A percentile compares a stretch with the other conserved stretches of the same genome.
phyloP scores from a whole-genome alignment of 768 basidiomycete species.

The Hirschioporus abietinus region DNA sequence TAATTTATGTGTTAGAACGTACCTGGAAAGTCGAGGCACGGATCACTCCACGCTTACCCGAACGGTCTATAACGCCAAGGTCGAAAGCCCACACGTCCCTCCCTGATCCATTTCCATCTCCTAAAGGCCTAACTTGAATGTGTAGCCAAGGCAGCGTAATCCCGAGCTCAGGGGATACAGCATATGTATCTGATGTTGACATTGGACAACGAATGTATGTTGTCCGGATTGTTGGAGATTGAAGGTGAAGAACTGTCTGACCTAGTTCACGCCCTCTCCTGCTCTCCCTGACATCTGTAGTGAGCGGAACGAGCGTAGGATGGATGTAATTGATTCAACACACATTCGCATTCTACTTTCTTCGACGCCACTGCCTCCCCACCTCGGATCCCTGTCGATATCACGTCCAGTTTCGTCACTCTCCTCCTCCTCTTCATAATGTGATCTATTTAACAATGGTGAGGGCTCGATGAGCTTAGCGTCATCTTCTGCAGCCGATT shows the following conservation, averaged over 20 bases:
- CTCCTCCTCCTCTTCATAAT: background rate
- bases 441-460: background rate
- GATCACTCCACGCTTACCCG: conserved; percentile 51
- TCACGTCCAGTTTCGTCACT: background rate
- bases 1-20: conserved; percentile 7
- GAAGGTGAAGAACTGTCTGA: conserved; percentile 74
- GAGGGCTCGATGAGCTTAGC: conserved; percentile 15
- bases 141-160: conserved; percentile 72
- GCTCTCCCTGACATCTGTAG: background rate
- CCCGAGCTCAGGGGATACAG: conserved; percentile 34
- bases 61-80: conserved; percentile 64
- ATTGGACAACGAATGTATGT: conserved; percentile 67
- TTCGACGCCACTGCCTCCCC: background rate
- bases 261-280: conserved; percentile 34
- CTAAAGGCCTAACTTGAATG: conserved; percentile 65
- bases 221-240: conserved; percentile 64
- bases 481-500: conserved; percentile 18
- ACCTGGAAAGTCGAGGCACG: conserved; percentile 84
- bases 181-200: conserved; percentile 3
- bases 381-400: background rate
- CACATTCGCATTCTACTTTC: background rate
- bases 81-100: conserved; percentile 49
- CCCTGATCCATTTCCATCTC: conserved; percentile 22
- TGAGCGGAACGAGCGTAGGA: background rate
- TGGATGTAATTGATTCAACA: background rate